Base-by-base conservation (phyloP, 2,329 filamentous ascomycete genomes). In the Colletotrichum tanaceti region DNA sequence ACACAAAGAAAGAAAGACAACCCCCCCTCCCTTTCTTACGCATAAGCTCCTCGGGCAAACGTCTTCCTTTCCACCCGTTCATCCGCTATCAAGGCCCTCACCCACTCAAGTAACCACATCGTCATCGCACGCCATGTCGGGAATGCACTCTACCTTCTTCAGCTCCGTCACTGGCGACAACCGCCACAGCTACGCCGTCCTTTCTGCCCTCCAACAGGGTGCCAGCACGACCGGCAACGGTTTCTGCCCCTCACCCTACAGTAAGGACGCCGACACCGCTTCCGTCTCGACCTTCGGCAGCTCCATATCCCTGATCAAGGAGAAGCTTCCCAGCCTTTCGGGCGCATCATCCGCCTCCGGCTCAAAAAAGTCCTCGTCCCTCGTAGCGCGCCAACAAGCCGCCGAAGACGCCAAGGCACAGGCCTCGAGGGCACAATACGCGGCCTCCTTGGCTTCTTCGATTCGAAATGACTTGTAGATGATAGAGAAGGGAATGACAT, bases 221-320 rank as follows among this genome's bases (percentile, higher is more conserved):
- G 46, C 57, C 46, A 32, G 18, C 4, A 16, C 46, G 5, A 22
- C 44, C 22, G 7, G 16, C 24, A 43, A 57, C 55, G 28, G 67
- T 35, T 32, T 54, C 14, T 69, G 39, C 49, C 49, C 61, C 32
- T 35, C 32, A 35, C 9, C 32, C 35, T 55, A 43, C 13, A 47
- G 50, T n/a, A 66, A 71, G 24, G 61, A 53, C 11, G 57, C 58
- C 24, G 67, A 70, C 38, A 41, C 58, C 46, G 64, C 67, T 46
- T 70, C 67, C 5, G 53, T 68, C 46, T 73, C 67, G 38, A 68
- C 58, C 70, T 73, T 75, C 65, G 64, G 58, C 39, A 70, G 67
- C 58, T 63, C 67, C 18, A 14, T 53, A 22, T 62, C 63, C 39
- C 47, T 70, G 10, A 39, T 70, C 44, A 70, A 59, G 46, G 44